These are phyloP conservation scores for Lactarius akahatsu DNA, from an alignment of 768 basidiomycete species.

Conservation along the genomic window DNA sequence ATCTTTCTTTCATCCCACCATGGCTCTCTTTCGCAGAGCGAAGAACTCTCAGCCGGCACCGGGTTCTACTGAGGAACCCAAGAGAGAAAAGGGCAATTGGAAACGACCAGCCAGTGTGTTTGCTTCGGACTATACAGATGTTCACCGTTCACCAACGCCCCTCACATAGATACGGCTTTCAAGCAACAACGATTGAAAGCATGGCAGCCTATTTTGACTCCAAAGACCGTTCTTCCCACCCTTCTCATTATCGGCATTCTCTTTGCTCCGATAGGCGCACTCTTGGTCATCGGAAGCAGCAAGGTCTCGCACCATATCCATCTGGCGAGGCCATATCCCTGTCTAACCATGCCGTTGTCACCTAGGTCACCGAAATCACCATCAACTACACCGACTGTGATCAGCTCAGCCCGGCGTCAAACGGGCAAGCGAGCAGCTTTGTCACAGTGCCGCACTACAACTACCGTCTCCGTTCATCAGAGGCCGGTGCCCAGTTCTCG, in stretches of 20 bases:
- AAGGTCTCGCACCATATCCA: slow-evolving; percentile 42
- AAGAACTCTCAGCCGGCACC: slow-evolving; percentile 28
- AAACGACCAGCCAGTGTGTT: slow-evolving; percentile 77
- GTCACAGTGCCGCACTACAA: slow-evolving; percentile 67
- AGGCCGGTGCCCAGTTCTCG: slow-evolving; percentile 45
- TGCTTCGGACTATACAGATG: slow-evolving; percentile 15
- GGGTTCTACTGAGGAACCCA: slow-evolving; percentile 39
- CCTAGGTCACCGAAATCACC: slow-evolving; percentile 85
- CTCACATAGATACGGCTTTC: slow-evolving; percentile 84
- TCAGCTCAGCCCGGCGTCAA: slow-evolving; percentile 45
- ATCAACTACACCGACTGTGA: slow-evolving; percentile 96
- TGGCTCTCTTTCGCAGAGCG: slow-evolving; percentile 38
- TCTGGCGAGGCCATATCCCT: background rate
- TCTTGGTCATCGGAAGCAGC: slow-evolving; percentile 88
- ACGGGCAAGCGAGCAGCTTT: slow-evolving; percentile 38
- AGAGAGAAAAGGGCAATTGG: slow-evolving; percentile 87
- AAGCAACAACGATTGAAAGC: slow-evolving; percentile 99
- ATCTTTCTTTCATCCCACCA: slow-evolving; percentile 12
- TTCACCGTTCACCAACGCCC: slow-evolving; percentile 30
- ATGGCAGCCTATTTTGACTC: slow-evolving; percentile 99
- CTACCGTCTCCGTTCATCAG: slow-evolving; percentile 66
- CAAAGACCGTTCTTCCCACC: slow-evolving; percentile 95
- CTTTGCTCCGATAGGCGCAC: slow-evolving; percentile 94
- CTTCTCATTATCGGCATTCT: slow-evolving; percentile 92
- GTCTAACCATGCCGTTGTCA: slow-evolving; percentile 9